Base-by-base conservation (phyloP, 2,329 filamentous ascomycete genomes). In the Didymellaceae sp. region DNA sequence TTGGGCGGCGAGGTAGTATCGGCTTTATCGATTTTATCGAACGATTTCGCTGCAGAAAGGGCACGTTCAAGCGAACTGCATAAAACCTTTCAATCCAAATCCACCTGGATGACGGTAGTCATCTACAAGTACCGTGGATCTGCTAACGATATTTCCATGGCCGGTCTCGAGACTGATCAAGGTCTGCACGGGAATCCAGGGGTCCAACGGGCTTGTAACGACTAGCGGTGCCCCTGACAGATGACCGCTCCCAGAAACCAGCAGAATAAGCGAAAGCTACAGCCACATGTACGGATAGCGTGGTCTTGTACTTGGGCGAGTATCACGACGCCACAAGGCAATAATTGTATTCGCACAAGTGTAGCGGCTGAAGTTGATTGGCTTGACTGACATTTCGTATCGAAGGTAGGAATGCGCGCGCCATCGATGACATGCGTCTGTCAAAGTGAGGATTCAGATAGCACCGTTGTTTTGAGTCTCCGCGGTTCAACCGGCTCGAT, bases 351-450 rank as follows among this genome's bases (percentile, higher is more conserved):
- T 6, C 14, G 22, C 17, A 40, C 16, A 31, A 28, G 22, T 45
- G 34, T 39, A 31, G 38, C 38, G 32, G 32, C 20, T 18, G 20
- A 25, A 9, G 3, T 10, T 16, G 1, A 11, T 26, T 38, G 20
- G 13, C 5, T 10, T 16, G 1, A 11, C 21, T 38, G 18, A 17
- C 28, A 39, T 21, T 35, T 35, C 35, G 14, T 30, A 34, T 35
- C 5, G 21, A 17, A 24, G 35, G 22, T 21, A 11, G 13, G 17
- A 5, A 17, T n/a, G 16, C 35, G 40, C 30, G 26, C 25, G 18
- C 16, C 25, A 34, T 35, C 31, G 31, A 45, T 45, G 48, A 45
- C 48, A 35, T 51, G 35, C 48, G 42, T 41, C 18, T 41, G 35
- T 51, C 42, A 45, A 42, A 41, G 28, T 20, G 24, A 13, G 31